Evolutionary conservation across 2,329 filamentous ascomycete genomes (phyloP), one percentile per base, ranked within the genome.

Genomic region (Balansia obtecta): DNA sequence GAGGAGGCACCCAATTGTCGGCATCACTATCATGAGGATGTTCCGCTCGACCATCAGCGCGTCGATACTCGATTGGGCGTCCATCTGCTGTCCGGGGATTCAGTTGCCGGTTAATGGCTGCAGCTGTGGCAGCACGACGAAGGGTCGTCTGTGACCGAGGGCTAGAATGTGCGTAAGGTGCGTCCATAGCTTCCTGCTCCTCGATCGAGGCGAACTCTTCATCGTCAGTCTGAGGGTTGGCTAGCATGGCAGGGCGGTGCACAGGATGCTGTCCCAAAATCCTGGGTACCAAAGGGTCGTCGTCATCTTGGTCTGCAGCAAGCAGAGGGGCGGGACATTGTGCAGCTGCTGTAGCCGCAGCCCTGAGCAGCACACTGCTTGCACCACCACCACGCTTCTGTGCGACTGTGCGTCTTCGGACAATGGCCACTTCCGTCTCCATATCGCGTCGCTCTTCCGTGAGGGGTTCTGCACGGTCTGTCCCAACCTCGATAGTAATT

Each of bases 1-100:
- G 88, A 5, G 88, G 88, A 5, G 87, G 86, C 4, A 89, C 85
- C 88, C 88, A 94, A 58, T 90, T 88, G 59, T 93, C 88, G 4
- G 87, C 86, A 62, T 93, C 87, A 55, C 86, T 91, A 65, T 93
- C 87, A 63, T 93, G 86, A 4, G 87, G 87, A 57, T 88, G 76
- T 59, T 90, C 84, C 41, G 78, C 73, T 41, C 82, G 74, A 7
- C 83, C 82, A 64, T 87, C 83, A 13, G 84, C 83, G 44, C 83
- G 77, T 43, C 82, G 77, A 61, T 85, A 86, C 57, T 82, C 69
- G 44, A 82, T 73, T 39, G 68, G 73, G 1, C 79, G 70, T 57
- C 72, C 68, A 57, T 76, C 69, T 49, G 76, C 67, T 40, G 79
- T 69, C 46, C 75, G 70, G 56, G 80, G 80, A 56, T 88, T 75